These are phyloP conservation scores for Hondaea fermentalgiana DNA, from an alignment of 108 stramenopile genomes.

Conservation along the genomic window DNA sequence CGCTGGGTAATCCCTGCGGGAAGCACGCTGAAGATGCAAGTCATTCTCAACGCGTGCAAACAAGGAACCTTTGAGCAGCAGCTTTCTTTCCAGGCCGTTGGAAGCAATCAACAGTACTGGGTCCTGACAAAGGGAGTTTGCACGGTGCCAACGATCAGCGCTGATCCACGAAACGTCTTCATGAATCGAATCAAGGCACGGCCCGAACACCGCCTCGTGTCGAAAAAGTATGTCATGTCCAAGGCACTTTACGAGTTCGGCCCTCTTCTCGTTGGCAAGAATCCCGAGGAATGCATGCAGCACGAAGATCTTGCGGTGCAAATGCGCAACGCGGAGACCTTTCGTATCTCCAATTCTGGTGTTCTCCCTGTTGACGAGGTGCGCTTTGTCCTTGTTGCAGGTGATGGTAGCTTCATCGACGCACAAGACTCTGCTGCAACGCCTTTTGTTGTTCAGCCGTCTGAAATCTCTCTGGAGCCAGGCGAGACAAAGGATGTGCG, in stretches of 20 bases:
- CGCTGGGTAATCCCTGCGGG: constrained; percentile 44
- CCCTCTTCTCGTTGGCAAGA: constrained; percentile 30
- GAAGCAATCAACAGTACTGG: constrained; percentile 18
- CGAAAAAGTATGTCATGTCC: constrained; percentile 23
- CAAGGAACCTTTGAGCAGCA: constrained; percentile 29
- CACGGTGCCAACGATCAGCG: constrained; percentile 45
- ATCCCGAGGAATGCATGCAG: background rate
- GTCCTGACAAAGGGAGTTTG: constrained; percentile 32
- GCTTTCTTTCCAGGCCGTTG: constrained; percentile 49
- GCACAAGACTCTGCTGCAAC: background rate
- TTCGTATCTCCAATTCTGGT: constrained; percentile 49
- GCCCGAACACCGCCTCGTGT: constrained; percentile 14
- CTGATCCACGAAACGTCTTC: constrained; percentile 54
- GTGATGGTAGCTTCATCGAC: background rate
- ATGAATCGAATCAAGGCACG: constrained; percentile 48
- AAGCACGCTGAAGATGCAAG: constrained; percentile 22
- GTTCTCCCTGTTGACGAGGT: background rate
- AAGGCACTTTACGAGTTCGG: constrained; percentile 48
- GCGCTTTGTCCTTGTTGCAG: background rate
- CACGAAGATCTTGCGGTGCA: background rate
- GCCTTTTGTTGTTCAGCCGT: constrained; percentile 38
- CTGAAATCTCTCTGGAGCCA: constrained; percentile 28
- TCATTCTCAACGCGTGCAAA: constrained; percentile 31
- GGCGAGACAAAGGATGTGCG: constrained; percentile 51
- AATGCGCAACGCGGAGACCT: constrained; percentile 39